phyloP scores from a whole-genome alignment of 2,329 filamentous ascomycete genomes.

The Fonsecaea pugnacius region DNA sequence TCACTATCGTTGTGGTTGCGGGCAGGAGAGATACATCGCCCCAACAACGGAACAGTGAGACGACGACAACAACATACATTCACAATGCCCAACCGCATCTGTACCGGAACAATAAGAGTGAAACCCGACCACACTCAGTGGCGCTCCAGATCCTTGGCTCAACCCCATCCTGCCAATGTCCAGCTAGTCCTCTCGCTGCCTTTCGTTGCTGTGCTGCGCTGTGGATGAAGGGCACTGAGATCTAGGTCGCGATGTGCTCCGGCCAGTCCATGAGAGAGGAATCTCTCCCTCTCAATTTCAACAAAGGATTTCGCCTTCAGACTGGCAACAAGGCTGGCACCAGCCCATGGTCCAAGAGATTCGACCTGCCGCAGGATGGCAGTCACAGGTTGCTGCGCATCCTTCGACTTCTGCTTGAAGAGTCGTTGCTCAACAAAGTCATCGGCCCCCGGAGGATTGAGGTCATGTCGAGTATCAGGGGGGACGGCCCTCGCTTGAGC shows the following conservation, averaged over 20 bases:
- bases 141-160: slow-evolving; percentile 22
- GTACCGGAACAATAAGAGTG: background rate
- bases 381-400: slow-evolving; percentile 45
- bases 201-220: slow-evolving; percentile 38
- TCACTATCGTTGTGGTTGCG: background rate
- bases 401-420: slow-evolving; percentile 52
- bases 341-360: slow-evolving; percentile 67
- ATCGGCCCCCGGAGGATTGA: slow-evolving; percentile 53
- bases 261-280: slow-evolving; percentile 56
- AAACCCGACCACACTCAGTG: background rate
- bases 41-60: slow-evolving; percentile 2
- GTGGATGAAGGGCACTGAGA: slow-evolving; percentile 44
- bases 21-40: slow-evolving; percentile 2
- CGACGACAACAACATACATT: slow-evolving; percentile 4
- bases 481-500: slow-evolving; percentile 30
- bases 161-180: slow-evolving; percentile 55
- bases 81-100: background rate
- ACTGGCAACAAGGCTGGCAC: slow-evolving; percentile 64
- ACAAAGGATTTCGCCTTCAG: slow-evolving; percentile 64
- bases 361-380: slow-evolving; percentile 60
- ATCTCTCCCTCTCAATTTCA: slow-evolving; percentile 68
- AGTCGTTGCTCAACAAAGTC: slow-evolving; percentile 66
- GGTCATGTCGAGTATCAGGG: slow-evolving; percentile 35
- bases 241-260: slow-evolving; percentile 53
- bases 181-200: slow-evolving; percentile 54